Evolutionary conservation across 305 asterid species (phyloP).

Genomic region (Rubia occidens): DNA sequence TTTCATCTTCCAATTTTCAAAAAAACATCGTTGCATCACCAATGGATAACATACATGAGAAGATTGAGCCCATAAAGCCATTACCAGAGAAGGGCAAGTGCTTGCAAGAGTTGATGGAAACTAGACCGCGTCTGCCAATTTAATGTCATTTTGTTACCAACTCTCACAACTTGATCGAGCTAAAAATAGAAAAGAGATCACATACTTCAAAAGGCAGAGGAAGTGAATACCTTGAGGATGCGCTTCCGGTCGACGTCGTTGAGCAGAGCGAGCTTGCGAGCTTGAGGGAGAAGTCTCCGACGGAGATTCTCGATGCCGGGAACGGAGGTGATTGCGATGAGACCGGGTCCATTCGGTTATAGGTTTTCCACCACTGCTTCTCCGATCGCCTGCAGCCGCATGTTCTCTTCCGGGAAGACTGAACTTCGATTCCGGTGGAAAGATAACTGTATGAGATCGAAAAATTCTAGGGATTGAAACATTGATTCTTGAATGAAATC

Average conservation of each 20-base stretch:
- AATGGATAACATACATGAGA: no score
- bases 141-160: neutral
- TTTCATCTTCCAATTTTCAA: no score
- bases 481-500: no score
- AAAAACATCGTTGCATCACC: no score
- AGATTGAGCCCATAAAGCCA: no score
- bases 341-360: constrained; percentile 77
- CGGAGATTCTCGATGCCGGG: constrained; percentile 42
- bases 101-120: no score
- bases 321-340: constrained; percentile 56
- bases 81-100: no score
- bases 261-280: constrained; percentile 68
- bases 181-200: no score
- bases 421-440: constrained; percentile 28
- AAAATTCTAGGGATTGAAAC: no score
- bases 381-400: constrained; percentile 35
- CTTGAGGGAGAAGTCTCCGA: constrained; percentile 50
- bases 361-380: constrained; percentile 44
- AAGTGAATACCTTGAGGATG: constrained; percentile 54
- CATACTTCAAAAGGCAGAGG: no score
- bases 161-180: no score
- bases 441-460: constrained; percentile 41
- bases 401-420: constrained; percentile 23
- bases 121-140: no score
- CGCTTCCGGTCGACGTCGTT: constrained; percentile 45